Percentiles rank a stretch among this genome's conserved stretches.
Conservation (phyloP, 768 basidiomycete genomes). For the Psilocybe cubensis region DNA sequence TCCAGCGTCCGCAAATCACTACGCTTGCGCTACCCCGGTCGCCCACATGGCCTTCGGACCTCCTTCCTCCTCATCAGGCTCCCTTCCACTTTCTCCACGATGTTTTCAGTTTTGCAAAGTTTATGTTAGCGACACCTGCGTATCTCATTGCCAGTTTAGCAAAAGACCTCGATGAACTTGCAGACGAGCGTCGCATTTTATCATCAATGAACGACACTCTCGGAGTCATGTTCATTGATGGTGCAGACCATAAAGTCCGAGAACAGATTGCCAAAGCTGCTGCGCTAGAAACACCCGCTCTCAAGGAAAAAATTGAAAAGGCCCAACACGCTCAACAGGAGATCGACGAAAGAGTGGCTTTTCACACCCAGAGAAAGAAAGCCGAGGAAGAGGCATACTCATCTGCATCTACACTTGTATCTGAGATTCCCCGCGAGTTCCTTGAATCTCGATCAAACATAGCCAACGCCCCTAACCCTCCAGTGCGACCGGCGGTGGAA, state of each 20-base stretch:
- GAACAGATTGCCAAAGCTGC: constrained; percentile 79
- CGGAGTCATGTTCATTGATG: constrained; percentile 78
- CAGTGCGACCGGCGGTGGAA: constrained; percentile 16
- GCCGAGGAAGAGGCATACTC: constrained; percentile 25
- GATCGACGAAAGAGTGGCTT: constrained; percentile 46
- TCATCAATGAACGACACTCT: constrained; percentile 74
- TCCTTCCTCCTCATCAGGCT: constrained; percentile 88
- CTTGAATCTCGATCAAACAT: constrained; percentile 45
- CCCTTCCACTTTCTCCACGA: constrained; percentile 97
- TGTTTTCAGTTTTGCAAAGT: constrained; percentile 84
- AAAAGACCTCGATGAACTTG: constrained; percentile 73
- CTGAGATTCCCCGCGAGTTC: constrained; percentile 63
- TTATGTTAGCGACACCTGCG: constrained; percentile 93
- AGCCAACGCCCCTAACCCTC: constrained; percentile 13
- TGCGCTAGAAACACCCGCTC: constrained; percentile 71
- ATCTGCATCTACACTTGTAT: background rate
- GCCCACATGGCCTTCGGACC: constrained; percentile 90
- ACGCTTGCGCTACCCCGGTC: constrained; percentile 95
- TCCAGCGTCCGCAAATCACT: constrained; percentile 93
- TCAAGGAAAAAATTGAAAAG: constrained; percentile 68
- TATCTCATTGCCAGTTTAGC: constrained; percentile 80
- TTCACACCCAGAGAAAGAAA: constrained; percentile 31
- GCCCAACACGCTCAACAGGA: constrained; percentile 60
- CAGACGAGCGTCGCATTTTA: constrained; percentile 67
- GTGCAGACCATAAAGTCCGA: constrained; percentile 75